These are phyloP conservation scores for Daldinia grandis DNA, from an alignment of 495 filamentous ascomycete genomes.

Conservation along the genomic window DNA sequence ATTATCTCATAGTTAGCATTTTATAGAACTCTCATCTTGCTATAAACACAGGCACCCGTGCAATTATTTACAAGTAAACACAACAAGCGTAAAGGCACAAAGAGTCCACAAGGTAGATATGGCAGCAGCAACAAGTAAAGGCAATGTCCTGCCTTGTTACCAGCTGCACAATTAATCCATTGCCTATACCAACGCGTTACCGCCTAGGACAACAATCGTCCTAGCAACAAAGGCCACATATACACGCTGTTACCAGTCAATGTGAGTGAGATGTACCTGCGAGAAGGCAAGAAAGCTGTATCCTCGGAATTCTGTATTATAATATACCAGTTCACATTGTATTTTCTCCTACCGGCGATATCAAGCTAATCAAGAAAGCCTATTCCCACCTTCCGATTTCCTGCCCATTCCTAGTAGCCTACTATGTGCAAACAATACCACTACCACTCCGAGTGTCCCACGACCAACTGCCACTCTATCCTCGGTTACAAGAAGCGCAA, in stretches of 20 bases:
- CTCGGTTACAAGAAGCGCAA: constrained; percentile 7
- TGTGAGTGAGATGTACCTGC: not conserved
- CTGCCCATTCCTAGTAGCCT: not conserved
- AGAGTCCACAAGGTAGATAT: too few relatives aligned
- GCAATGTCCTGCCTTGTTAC: not conserved
- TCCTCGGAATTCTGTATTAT: not conserved
- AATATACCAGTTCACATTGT: not conserved
- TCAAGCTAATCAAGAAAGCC: not conserved
- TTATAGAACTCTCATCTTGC: too few relatives aligned
- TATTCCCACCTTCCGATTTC: not conserved
- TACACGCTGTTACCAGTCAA: not conserved
- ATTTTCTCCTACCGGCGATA: not conserved
- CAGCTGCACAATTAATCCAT: not conserved
- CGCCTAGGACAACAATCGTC: not conserved
- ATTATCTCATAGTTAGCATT: too few relatives aligned
- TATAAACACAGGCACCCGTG: too few relatives aligned
- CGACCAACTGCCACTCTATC: not conserved
- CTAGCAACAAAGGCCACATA: not conserved
- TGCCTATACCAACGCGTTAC: not conserved
- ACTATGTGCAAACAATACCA: constrained; percentile 18
- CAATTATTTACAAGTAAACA: too few relatives aligned
- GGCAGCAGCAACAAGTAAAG: not conserved
- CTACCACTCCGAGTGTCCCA: constrained; percentile 1
- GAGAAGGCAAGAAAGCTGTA: not conserved
- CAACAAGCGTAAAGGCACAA: too few relatives aligned